Percentiles rank a stretch among this genome's conserved stretches.
These are phyloP conservation scores for Kwoniella pini DNA, from an alignment of 768 basidiomycete genomes.

Conservation along the genomic window DNA sequence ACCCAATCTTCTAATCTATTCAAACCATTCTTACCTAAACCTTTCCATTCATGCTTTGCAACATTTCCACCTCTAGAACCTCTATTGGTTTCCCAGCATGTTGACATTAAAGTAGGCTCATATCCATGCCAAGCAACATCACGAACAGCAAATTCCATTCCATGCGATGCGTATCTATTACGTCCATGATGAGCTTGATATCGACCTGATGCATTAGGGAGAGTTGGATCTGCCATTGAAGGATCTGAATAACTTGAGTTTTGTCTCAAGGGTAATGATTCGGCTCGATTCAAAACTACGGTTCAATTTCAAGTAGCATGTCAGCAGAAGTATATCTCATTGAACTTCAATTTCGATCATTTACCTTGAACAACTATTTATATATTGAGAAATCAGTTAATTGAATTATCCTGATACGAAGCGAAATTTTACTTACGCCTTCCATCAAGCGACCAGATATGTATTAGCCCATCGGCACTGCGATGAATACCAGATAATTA, in stretches of 20 bases:
- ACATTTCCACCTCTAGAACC: conserved; percentile 64
- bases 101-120: conserved; percentile 90
- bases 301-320: no score
- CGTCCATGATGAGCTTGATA: background rate
- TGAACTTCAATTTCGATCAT: no score
- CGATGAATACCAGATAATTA: background rate
- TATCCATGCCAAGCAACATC: conserved; percentile 94
- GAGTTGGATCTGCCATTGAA: conserved; percentile 57
- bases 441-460: conserved; percentile 97
- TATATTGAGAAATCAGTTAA: conserved; percentile 9
- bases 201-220: conserved; percentile 28
- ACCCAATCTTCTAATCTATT: conserved; percentile 69
- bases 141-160: conserved; percentile 66
- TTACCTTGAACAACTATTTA: conserved; percentile 62
- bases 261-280: conserved; percentile 60
- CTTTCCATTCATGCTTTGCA: conserved; percentile 96
- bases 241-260: background rate
- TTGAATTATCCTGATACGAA: background rate
- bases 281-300: conserved; percentile 71
- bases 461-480: conserved; percentile 46
- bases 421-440: conserved; percentile 45
- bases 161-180: conserved; percentile 42
- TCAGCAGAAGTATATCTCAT: no score
- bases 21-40: conserved; percentile 66
- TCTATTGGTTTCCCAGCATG: conserved; percentile 73